These are phyloP conservation scores for Candida michaelii DNA, from an alignment of 805 yeast genomes.

Conservation along the genomic window DNA sequence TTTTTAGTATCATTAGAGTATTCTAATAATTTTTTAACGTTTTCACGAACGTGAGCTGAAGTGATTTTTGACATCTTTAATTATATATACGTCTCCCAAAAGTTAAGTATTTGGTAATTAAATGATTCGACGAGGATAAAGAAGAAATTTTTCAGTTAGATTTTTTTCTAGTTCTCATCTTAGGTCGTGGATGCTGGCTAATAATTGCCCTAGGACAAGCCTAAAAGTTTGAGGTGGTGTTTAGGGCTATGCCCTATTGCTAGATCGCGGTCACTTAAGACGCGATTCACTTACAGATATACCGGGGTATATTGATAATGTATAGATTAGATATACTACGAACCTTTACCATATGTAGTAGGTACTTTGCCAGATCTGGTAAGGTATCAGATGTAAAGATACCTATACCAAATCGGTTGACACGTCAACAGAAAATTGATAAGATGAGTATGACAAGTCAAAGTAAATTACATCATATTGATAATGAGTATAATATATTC, in stretches of 20 bases:
- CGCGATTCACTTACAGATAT: background rate
- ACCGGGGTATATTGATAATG: background rate
- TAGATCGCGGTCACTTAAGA: background rate
- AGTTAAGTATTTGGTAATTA: constrained; percentile 35
- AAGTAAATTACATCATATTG: constrained; percentile 27
- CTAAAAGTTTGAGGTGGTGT: too few relatives aligned
- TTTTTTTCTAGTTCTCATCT: constrained; percentile 3
- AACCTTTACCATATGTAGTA: background rate
- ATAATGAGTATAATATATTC: constrained; percentile 28
- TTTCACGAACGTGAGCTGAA: constrained; percentile 91
- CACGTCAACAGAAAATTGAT: constrained; percentile 27
- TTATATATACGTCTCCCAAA: constrained; percentile 72
- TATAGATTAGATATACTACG: background rate
- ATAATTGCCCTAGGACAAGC: background rate
- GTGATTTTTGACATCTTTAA: constrained; percentile 81
- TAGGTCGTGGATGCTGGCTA: background rate
- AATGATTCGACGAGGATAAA: constrained; percentile 58
- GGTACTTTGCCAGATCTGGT: background rate
- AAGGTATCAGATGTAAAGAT: background rate
- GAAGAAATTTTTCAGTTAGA: constrained; percentile 13
- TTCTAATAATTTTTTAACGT: constrained; percentile 89
- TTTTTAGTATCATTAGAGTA: constrained; percentile 93
- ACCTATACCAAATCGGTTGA: constrained; percentile 1
- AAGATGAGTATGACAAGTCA: constrained; percentile 23
- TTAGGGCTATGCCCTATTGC: too few relatives aligned